Base-by-base conservation (phyloP, 345 rosid genomes). In the Garcia nutans region DNA sequence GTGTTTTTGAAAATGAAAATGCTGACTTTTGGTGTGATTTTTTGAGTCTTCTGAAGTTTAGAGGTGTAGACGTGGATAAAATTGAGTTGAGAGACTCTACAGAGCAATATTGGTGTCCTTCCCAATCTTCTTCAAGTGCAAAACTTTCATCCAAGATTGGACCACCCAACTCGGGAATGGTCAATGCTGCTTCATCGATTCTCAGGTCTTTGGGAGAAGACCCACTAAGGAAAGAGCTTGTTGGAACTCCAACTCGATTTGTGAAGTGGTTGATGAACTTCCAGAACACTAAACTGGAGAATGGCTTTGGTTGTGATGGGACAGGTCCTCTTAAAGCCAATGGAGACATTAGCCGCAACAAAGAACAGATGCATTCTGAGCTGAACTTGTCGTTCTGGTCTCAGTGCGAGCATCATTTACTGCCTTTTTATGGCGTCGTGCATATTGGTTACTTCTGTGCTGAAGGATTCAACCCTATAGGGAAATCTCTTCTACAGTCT, bases 321-420 rank as follows among this genome's bases (percentile, higher is more conserved):
- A 63, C 49, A 26, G 82, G 77, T 68, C 65, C 71, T 44, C 77
- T 70, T 26, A 81, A 79, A 74, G 26, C 60, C 50, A 86, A 80
- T 33, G 87, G 86, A 12, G 89, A 84, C 55, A 71, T 79, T 55
- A 33, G 77, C 78, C 81, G 58, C 70, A 65, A 60, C 8, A 78
- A 77, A 26, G 81, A 76, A 75, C 87, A 68, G 57, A 64, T 93
- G 17, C 81, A 76, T 37, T 89, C 89, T n/a, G 98, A 92, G 84
- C 77, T 91, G 79, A 90, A 87, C 81, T 28, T 96, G 17, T 68
- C 93, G 0, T 86, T 96, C 76, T 93, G 99, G 91, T 93, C 99
- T 75, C 95, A 86, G 75, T 96, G 99, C 26, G 97, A 96, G 75
- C 99, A 96, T 86, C 98, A 96, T 84, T 85, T 96, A 64, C 97